A percentile compares a stretch with the other conserved stretches of the same genome.
phyloP scores from a whole-genome alignment of 2,329 filamentous ascomycete genomes.

The Neoscytalidium dimidiatum region DNA sequence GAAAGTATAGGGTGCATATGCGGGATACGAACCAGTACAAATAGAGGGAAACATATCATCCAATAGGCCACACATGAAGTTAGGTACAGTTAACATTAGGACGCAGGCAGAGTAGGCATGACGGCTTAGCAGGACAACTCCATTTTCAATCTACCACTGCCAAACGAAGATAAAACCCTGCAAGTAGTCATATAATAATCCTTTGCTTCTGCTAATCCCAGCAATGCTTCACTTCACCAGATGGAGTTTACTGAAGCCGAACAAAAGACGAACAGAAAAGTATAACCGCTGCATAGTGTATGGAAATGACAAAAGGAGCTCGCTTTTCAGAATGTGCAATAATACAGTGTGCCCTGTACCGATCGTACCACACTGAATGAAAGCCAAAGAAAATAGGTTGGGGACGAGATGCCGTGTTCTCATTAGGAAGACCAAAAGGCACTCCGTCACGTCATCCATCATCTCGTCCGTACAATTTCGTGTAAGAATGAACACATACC shows the following conservation, averaged over 20 bases:
- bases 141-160: conserved; percentile 10
- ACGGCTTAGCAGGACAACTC: not conserved
- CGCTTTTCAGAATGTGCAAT: conserved; percentile 17
- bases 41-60: not conserved
- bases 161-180: not conserved
- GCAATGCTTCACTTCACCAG: conserved; percentile 7
- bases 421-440: conserved; percentile 4
- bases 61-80: not conserved
- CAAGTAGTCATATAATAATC: not conserved
- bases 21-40: not conserved
- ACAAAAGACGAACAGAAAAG: not conserved
- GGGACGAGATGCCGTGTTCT: conserved; percentile 11
- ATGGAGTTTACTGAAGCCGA: no score
- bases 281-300: conserved; percentile 9
- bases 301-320: not conserved
- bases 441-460: conserved; percentile 9
- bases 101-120: not conserved
- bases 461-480: conserved; percentile 18
- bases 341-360: conserved; percentile 8
- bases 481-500: not conserved
- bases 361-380: conserved; percentile 10
- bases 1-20: no score
- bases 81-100: no score
- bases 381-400: not conserved
- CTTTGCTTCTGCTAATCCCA: not conserved